Base-by-base conservation (phyloP, 2,329 filamentous ascomycete species). In the Chaetomium sp. region DNA sequence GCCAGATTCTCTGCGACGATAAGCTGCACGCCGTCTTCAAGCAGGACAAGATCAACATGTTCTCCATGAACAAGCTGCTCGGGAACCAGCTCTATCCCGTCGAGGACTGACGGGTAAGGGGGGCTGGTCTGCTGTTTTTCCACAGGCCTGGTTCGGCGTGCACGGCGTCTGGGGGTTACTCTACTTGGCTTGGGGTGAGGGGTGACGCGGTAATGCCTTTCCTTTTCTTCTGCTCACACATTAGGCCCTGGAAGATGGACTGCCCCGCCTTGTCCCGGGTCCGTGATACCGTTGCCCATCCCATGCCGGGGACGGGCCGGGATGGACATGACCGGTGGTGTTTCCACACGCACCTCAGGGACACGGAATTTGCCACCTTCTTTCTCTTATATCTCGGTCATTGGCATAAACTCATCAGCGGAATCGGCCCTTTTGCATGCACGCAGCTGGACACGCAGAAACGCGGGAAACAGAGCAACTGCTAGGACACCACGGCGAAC, bases 61-160 rank as follows among this genome's bases (percentile, higher is more conserved):
- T 99, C 78, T 93, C 92, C 71, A 98, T 99, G 94, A 98, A 97
- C 82, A 97, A 97, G 82, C 86, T 97, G 19, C 87, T 98, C 12
- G 92, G 91, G 68, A 89, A 90, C 75, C 94, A 98, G 74, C 82
- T 98, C 47, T 97, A 96, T 74, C 91, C 90, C 2, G 84, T 91
- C 56, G 92, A 94, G 60, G 92, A 95, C 54, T 68, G 63, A 60
- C 50, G n/a, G 51, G 31, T 19, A 1, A 21, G 29, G 4, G 23
- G 23, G 35, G n/a, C 33, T 4, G 25, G 35, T n/a, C 35, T 19
- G 55, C 49, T 56, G 31, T 19, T 49, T 50, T 53, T 45, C 42
- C 50, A 16, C 57, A 63, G 42, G 60, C 59, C 13, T 75, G 38
- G 60, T 23, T 63, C 53, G 65, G 69, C 63, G 63, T 71, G 66